Conservation (phyloP, 164 flowering plant species). For the Umbellularia californica region DNA sequence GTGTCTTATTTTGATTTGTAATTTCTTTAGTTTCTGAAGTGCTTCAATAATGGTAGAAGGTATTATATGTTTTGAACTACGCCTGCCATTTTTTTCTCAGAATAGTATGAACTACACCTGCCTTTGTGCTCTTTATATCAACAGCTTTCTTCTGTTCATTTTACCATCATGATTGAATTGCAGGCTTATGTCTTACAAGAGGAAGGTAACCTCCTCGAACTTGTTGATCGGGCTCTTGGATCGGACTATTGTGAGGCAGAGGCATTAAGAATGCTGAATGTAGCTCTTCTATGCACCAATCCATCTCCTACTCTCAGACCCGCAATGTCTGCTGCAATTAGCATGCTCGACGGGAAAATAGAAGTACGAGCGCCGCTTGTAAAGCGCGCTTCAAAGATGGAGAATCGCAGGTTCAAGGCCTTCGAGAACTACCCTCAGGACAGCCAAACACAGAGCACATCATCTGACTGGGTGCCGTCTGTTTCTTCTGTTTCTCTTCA, state of each 20-base stretch:
- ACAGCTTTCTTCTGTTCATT: background rate
- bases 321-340: slow-evolving; percentile 60
- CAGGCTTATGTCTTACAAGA: slow-evolving; percentile 71
- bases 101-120: background rate
- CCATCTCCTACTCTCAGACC: slow-evolving; percentile 74
- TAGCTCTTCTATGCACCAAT: slow-evolving; percentile 69
- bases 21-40: too few relatives aligned
- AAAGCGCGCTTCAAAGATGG: slow-evolving; percentile 17
- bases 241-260: slow-evolving; percentile 45
- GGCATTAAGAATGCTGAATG: slow-evolving; percentile 48
- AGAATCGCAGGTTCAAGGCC: slow-evolving; percentile 25
- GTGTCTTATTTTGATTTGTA: too few relatives aligned
- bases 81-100: background rate
- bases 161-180: background rate
- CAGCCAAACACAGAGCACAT: slow-evolving; percentile 15
- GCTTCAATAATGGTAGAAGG: too few relatives aligned
- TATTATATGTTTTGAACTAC: background rate
- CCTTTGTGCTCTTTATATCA: background rate
- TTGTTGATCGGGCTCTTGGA: slow-evolving; percentile 63
- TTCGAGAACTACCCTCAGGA: slow-evolving; percentile 26
- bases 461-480: slow-evolving; percentile 20
- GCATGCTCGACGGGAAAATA: slow-evolving; percentile 68
- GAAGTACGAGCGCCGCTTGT: slow-evolving; percentile 44
- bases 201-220: slow-evolving; percentile 65
- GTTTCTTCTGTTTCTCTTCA: slow-evolving; percentile 17